Evolutionary conservation across 2,329 filamentous ascomycete genomes (phyloP).

Genomic region (Onygena corvina): DNA sequence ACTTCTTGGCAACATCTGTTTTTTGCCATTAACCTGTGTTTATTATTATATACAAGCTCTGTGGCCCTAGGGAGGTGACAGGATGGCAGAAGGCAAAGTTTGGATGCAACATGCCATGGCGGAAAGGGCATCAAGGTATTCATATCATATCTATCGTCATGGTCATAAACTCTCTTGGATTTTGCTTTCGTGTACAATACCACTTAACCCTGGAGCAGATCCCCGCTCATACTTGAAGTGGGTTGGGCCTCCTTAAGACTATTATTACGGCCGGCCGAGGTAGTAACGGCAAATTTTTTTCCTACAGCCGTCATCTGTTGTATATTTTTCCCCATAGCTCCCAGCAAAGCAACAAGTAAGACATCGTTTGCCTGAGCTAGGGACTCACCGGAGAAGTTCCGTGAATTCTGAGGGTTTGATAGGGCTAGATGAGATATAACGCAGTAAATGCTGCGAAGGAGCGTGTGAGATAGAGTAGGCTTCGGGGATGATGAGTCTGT

Average conservation of each 20-base stretch:
- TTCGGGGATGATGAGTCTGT: slow-evolving; percentile 21
- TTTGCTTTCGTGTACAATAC: background rate
- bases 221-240: background rate
- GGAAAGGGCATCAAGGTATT: background rate
- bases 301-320: slow-evolving; percentile 61
- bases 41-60: too few relatives aligned
- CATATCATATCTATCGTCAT: background rate
- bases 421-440: slow-evolving; percentile 74
- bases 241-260: slow-evolving; percentile 16
- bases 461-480: slow-evolving; percentile 45
- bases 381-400: slow-evolving; percentile 57
- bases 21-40: too few relatives aligned
- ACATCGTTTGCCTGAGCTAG: slow-evolving; percentile 75
- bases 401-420: slow-evolving; percentile 57
- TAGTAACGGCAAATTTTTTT: slow-evolving; percentile 56
- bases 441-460: slow-evolving; percentile 79
- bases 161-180: background rate
- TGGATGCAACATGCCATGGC: too few relatives aligned
- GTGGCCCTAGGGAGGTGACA: too few relatives aligned
- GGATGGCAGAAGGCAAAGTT: too few relatives aligned
- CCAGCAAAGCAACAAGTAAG: slow-evolving; percentile 61
- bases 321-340: slow-evolving; percentile 60
- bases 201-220: background rate
- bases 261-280: slow-evolving; percentile 25
- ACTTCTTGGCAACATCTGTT: too few relatives aligned